Conservation (phyloP, 2,329 filamentous ascomycete genomes). For the Trichoderma atroviride region DNA sequence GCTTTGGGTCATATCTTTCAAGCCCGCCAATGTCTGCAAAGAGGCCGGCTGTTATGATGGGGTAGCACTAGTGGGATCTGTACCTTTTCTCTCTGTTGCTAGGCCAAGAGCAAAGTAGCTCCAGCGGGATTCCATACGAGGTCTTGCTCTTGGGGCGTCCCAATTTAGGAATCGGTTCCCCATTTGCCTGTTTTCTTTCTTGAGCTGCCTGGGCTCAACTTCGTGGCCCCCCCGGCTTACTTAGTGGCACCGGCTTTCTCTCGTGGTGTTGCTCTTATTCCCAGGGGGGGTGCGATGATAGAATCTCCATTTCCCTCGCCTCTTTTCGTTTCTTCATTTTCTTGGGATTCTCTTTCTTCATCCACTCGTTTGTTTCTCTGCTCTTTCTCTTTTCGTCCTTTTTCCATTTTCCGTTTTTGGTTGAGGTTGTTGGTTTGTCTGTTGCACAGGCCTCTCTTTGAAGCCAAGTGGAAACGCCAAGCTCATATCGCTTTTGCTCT, state of each 20-base stretch:
- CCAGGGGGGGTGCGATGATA: not conserved
- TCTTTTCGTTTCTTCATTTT: not conserved
- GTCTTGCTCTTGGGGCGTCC: not conserved
- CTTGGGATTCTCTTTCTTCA: not conserved
- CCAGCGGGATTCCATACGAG: not conserved
- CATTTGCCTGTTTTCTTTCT: not conserved
- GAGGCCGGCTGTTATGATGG: not conserved
- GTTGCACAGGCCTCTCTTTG: not conserved
- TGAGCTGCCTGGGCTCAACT: not conserved
- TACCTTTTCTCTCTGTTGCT: not conserved
- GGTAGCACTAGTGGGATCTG: not conserved
- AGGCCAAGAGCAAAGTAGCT: not conserved
- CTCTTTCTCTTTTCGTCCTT: not conserved
- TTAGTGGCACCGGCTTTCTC: constrained; percentile 7
- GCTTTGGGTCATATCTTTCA: constrained; percentile 14
- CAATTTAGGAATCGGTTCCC: not conserved
- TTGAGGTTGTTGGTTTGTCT: not conserved
- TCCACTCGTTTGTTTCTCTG: not conserved
- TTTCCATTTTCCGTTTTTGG: not conserved
- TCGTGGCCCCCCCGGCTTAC: constrained; percentile 1
- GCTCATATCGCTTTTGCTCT: not conserved
- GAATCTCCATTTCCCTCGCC: not conserved
- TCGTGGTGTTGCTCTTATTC: not conserved
- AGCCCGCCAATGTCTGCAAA: not conserved
- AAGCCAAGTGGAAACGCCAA: constrained; percentile 12